Evolutionary conservation across 345 rosid genomes (phyloP), one percentile per base, ranked within the genome.

Genomic region (Brassica carinata): DNA sequence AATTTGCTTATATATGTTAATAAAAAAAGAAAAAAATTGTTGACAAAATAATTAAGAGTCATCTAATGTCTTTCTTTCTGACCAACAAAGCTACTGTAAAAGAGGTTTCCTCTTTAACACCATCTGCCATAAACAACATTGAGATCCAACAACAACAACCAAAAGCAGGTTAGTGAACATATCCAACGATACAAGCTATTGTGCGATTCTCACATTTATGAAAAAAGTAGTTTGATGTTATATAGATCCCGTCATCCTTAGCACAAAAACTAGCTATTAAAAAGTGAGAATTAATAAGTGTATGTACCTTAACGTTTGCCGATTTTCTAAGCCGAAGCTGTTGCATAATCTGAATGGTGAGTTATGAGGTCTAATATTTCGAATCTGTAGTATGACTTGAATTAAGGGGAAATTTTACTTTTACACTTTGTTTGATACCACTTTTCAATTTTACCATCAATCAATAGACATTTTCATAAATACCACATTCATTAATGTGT

Each of bases 101-200:
- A 58, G 5, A 26, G 8, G 0, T 18, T 61, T 13, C 1, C 83
- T 87, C 89, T 89, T 89, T 89, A 83, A 95, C 97, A 95, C 87
- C 38, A 69, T 79, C 99, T 95, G 86, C 31, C n/a, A 29, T 0
- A 71, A 76, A 55, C 53, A 75, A 63, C 72, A 75, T 55, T 51
- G 36, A 74, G 53, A 80, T 62, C 43, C 33, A 65, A 78, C 64
- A 5, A 18, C 57, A 72, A 27, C 34, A 62, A 36, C 31, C 31
- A 67, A 8, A 66, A 66, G 6, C 26, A 65, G 7, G 7, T 33
- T 33, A 31, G 69, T 65, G 8, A 65, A 33, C 26, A 48, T 48
- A 48, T 48, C 2, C 57, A 48, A 48, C 17, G 14, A 48, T 48
- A 13, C 17, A 48, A 48, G 57, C 17, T 48, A 48, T 48, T 1